phyloP scores from a whole-genome alignment of 352 stramenopile species.

The Phytophthora meadii region DNA sequence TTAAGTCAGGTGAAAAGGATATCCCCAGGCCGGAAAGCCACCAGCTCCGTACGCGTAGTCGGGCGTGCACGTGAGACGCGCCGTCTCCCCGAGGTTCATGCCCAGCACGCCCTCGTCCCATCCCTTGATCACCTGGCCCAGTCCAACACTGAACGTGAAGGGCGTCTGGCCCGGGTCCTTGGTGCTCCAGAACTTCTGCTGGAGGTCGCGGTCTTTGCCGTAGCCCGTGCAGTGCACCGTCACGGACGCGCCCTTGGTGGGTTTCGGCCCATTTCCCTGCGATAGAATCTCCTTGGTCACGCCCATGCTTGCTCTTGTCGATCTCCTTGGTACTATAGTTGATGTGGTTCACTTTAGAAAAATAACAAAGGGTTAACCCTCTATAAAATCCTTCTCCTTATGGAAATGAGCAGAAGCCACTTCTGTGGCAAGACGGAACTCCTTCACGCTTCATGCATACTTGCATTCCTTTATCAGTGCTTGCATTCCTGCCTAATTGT shows the following conservation, averaged over 20 bases:
- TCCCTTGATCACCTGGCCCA: conserved; percentile 95
- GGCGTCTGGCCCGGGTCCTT: conserved; percentile 95
- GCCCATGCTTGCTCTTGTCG: conserved; percentile 44
- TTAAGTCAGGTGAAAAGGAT: conserved; percentile 51
- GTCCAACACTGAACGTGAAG: conserved; percentile 94
- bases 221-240: conserved; percentile 88
- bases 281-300: conserved; percentile 70
- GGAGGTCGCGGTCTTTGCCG: conserved; percentile 73
- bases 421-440: too few relatives aligned
- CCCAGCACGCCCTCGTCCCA: conserved; percentile 94
- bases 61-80: conserved; percentile 92
- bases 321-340: too few relatives aligned
- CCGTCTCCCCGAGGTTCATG: conserved; percentile 91
- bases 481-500: too few relatives aligned
- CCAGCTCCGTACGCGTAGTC: conserved; percentile 95
- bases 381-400: too few relatives aligned
- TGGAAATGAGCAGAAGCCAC: too few relatives aligned
- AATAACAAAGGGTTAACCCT: too few relatives aligned
- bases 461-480: too few relatives aligned
- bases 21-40: conserved; percentile 95
- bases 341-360: background rate
- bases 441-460: too few relatives aligned
- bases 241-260: conserved; percentile 66
- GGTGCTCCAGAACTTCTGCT: conserved; percentile 96
- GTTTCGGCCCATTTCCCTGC: conserved; percentile 61